These are phyloP conservation scores for Pseudoturritis turrita DNA, from an alignment of 345 rosid species.

Conservation along the genomic window DNA sequence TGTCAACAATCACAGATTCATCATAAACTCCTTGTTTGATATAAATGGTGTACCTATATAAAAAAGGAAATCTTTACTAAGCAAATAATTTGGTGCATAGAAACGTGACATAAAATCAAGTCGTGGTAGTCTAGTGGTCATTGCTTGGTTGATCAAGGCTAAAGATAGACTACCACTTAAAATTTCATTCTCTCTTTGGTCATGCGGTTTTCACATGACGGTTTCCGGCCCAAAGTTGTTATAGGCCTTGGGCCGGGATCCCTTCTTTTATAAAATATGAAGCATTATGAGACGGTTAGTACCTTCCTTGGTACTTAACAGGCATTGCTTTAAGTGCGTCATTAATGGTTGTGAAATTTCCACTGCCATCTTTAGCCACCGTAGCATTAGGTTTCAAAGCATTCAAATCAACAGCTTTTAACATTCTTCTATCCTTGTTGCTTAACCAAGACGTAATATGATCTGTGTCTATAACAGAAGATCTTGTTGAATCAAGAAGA, in stretches of 20 bases:
- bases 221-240: not conserved
- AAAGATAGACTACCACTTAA: not conserved
- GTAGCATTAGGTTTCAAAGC: slow-evolving; percentile 49
- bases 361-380: slow-evolving; percentile 87
- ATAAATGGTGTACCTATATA: slow-evolving; percentile 59
- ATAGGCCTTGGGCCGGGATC: not conserved
- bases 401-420: slow-evolving; percentile 36
- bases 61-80: not conserved
- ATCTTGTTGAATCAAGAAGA: slow-evolving; percentile 36
- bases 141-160: not conserved
- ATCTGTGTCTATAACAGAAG: not conserved
- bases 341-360: slow-evolving; percentile 58
- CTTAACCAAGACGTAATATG: slow-evolving; percentile 55
- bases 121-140: not conserved
- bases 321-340: slow-evolving; percentile 75
- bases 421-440: slow-evolving; percentile 51
- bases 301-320: slow-evolving; percentile 52
- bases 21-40: slow-evolving; percentile 69
- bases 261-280: not conserved
- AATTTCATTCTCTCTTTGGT: not conserved
- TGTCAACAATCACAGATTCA: slow-evolving; percentile 50
- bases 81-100: not conserved
- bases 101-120: not conserved
- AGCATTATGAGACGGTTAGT: not conserved
- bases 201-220: not conserved